A percentile compares a stretch with the other conserved stretches of the same genome.
Conservation (phyloP, 305 asterid genomes). For the Fraxinus xanthoxyloides region DNA sequence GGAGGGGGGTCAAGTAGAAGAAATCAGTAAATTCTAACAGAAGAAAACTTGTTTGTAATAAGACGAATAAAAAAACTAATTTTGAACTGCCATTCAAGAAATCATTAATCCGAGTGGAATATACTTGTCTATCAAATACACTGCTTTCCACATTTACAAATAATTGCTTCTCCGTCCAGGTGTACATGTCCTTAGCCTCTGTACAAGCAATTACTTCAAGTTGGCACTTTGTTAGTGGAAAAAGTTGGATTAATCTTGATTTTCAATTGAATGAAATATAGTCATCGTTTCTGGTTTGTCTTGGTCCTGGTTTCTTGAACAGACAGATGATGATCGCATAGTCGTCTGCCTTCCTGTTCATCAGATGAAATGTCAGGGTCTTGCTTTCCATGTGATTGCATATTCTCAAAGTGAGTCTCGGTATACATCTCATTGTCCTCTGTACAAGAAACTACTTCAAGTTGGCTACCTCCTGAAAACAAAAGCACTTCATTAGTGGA, state of each 20-base stretch:
- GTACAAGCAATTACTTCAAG: not conserved
- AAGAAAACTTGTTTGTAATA: not conserved
- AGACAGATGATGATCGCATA: not conserved
- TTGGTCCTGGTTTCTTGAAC: conserved; percentile 20
- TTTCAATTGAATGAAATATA: conserved; percentile 17
- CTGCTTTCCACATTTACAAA: not conserved
- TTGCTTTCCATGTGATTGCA: not conserved
- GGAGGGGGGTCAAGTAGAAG: not conserved
- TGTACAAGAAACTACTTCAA: conserved; percentile 25
- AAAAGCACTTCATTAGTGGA: conserved; percentile 20
- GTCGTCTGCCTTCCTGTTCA: conserved; percentile 1
- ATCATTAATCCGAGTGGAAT: not conserved
- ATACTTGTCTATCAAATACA: not conserved
- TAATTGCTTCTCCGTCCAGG: conserved; percentile 7
- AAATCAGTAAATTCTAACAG: not conserved
- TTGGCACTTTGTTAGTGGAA: conserved; percentile 12
- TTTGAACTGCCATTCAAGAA: not conserved
- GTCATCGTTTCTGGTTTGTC: conserved; percentile 18
- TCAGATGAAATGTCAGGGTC: conserved; percentile 7
- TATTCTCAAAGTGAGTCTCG: conserved; percentile 4
- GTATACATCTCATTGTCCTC: conserved; percentile 8
- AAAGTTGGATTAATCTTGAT: conserved; percentile 18
- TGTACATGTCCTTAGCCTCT: not conserved
- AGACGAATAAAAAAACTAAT: not conserved
- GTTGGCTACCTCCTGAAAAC: not conserved